Evolutionary conservation across 1,284 basidiomycete species (phyloP).

Genomic region (Ustilago nuda): DNA sequence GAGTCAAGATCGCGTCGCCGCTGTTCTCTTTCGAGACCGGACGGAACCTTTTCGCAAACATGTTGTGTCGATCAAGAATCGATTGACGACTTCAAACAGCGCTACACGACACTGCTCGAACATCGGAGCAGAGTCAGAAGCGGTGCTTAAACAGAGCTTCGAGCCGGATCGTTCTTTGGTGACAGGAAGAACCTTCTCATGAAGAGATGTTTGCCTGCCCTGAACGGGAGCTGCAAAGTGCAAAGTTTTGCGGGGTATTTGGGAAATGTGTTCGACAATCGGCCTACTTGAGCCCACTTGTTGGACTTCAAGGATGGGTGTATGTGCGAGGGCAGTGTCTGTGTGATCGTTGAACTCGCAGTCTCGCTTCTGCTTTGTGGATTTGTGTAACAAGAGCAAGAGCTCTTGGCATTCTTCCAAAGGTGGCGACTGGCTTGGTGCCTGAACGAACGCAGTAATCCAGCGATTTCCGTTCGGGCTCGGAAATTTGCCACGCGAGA

Average conservation of each 20-base stretch:
- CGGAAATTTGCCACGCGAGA: slow-evolving; percentile 19
- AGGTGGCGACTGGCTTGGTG: not conserved
- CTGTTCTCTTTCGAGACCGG: not conserved
- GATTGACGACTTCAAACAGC: not conserved
- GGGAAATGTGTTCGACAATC: not conserved
- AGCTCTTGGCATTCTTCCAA: slow-evolving; percentile 2
- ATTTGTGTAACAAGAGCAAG: not conserved
- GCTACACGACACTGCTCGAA: not conserved
- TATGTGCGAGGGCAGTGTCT: slow-evolving; percentile 1
- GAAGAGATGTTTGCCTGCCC: not conserved
- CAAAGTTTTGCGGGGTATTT: not conserved
- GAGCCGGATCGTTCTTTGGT: not conserved
- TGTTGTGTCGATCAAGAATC: not conserved
- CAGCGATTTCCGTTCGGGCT: slow-evolving; percentile 17
- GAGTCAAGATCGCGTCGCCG: not conserved
- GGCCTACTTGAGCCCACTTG: too few species aligned
- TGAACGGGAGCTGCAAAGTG: not conserved
- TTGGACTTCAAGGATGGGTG: not conserved
- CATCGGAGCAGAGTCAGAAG: not conserved
- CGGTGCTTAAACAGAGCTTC: not conserved
- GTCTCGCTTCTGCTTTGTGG: not conserved
- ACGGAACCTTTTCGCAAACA: not conserved
- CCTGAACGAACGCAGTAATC: not conserved
- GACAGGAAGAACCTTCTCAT: too few species aligned
- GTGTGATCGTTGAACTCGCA: not conserved